A percentile compares a stretch with the other conserved stretches of the same genome.
Conservation (phyloP, 2,329 filamentous ascomycete genomes). For the Colletotrichum destructivum region DNA sequence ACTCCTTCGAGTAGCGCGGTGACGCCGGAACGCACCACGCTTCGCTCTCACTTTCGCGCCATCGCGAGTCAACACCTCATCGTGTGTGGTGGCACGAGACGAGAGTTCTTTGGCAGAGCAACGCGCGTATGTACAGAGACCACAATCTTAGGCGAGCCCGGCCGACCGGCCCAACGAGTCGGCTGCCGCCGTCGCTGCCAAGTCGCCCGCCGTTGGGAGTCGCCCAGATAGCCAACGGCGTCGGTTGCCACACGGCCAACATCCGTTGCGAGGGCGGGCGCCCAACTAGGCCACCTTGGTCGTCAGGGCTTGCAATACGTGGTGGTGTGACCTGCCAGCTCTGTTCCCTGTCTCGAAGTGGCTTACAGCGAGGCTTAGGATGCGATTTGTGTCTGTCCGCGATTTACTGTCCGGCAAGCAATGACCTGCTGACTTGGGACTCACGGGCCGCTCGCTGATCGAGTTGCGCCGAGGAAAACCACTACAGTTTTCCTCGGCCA, state of each 20-base stretch:
- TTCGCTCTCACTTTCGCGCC: constrained; percentile 8
- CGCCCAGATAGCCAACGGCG: not conserved
- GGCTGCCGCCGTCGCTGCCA: too few species aligned
- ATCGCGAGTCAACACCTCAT: constrained; percentile 11
- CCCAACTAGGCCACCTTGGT: not conserved
- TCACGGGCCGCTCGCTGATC: too few species aligned
- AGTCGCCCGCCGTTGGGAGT: not conserved
- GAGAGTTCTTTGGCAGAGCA: not conserved
- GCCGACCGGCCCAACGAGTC: constrained; percentile 7
- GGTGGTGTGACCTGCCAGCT: not conserved
- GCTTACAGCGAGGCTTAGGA: too few species aligned
- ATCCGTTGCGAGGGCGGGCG: not conserved
- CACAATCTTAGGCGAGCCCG: constrained; percentile 5
- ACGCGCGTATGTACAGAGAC: not conserved
- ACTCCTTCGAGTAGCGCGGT: not conserved
- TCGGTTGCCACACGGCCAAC: not conserved
- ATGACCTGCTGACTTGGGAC: too few species aligned
- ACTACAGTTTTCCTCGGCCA: too few species aligned
- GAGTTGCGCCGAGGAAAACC: too few species aligned
- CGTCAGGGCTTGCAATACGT: too few species aligned
- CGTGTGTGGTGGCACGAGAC: too few species aligned
- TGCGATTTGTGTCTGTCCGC: too few species aligned
- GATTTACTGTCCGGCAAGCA: too few species aligned
- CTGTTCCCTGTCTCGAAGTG: too few species aligned
- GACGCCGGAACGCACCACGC: not conserved